These are phyloP conservation scores for Phyllosticta ampelicida DNA, from an alignment of 2,329 filamentous ascomycete species.

Conservation along the genomic window DNA sequence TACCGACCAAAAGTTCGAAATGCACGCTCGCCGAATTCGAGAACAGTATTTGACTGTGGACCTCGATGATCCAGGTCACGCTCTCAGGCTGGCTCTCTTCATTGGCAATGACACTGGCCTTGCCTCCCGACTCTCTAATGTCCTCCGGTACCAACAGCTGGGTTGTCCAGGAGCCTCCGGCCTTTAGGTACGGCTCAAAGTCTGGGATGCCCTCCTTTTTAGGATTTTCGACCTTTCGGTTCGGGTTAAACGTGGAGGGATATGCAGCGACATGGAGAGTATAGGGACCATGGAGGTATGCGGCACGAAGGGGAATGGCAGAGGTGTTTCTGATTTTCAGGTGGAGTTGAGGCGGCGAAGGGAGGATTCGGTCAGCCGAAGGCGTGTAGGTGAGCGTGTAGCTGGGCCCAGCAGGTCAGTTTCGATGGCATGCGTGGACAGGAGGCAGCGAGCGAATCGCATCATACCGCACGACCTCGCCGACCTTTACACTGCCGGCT, in stretches of 20 bases:
- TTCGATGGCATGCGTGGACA: neutral
- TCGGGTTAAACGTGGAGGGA: constrained; percentile 71
- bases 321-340: constrained; percentile 89
- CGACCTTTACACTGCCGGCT: constrained; percentile 81
- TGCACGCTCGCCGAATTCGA: constrained; percentile 77
- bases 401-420: constrained; percentile 23
- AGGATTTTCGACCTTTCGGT: constrained; percentile 61
- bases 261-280: constrained; percentile 80
- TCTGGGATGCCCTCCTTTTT: constrained; percentile 68
- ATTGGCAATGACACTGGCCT: constrained; percentile 28
- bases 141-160: constrained; percentile 69
- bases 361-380: constrained; percentile 76
- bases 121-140: constrained; percentile 54
- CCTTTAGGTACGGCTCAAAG: constrained; percentile 94
- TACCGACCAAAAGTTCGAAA: constrained; percentile 76
- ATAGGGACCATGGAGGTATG: constrained; percentile 94
- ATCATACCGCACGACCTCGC: constrained; percentile 74
- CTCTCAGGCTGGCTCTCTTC: constrained; percentile 37
- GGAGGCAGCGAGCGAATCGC: neutral
- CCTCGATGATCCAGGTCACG: constrained; percentile 80
- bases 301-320: constrained; percentile 79
- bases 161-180: constrained; percentile 76
- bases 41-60: constrained; percentile 88
- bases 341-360: constrained; percentile 68
- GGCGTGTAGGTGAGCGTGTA: constrained; percentile 88